These are phyloP conservation scores for Blastomyces parvus DNA, from an alignment of 2,329 filamentous ascomycete genomes.

Conservation along the genomic window DNA sequence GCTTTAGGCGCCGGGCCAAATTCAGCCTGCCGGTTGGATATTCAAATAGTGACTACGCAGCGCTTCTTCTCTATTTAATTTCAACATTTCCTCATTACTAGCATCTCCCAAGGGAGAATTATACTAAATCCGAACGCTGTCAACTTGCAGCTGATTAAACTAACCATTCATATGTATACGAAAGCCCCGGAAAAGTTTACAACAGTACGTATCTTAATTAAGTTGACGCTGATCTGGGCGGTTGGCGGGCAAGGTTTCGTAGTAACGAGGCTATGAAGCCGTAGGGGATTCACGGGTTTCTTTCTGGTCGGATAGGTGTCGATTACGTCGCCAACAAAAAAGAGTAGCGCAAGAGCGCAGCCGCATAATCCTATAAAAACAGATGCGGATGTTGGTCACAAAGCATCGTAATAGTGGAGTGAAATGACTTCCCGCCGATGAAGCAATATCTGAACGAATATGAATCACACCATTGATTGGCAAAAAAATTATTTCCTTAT, in stretches of 20 bases:
- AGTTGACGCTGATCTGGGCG: not conserved
- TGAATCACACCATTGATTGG: not conserved
- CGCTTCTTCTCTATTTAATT: not conserved
- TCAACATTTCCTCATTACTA: not conserved
- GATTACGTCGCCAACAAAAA: not conserved
- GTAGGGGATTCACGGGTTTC: not conserved
- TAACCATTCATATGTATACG: not conserved
- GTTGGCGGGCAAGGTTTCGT: not conserved
- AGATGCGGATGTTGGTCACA: not conserved
- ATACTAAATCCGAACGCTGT: not conserved
- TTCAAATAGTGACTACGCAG: not conserved
- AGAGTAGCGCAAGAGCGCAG: not conserved
- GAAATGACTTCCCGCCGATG: not conserved
- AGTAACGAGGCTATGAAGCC: not conserved
- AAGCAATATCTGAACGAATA: constrained; percentile 1
- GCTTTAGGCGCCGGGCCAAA: not conserved
- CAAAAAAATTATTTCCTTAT: constrained; percentile 30
- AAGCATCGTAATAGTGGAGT: not conserved
- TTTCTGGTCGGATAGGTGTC: not conserved
- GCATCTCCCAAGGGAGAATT: not conserved
- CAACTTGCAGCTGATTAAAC: too few relatives aligned
- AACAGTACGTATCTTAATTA: not conserved
- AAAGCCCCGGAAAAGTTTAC: not conserved
- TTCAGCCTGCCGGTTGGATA: not conserved
- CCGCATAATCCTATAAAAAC: not conserved